Conservation (phyloP, 2,329 filamentous ascomycete genomes). For the Purpureocillium takamizusanense region DNA sequence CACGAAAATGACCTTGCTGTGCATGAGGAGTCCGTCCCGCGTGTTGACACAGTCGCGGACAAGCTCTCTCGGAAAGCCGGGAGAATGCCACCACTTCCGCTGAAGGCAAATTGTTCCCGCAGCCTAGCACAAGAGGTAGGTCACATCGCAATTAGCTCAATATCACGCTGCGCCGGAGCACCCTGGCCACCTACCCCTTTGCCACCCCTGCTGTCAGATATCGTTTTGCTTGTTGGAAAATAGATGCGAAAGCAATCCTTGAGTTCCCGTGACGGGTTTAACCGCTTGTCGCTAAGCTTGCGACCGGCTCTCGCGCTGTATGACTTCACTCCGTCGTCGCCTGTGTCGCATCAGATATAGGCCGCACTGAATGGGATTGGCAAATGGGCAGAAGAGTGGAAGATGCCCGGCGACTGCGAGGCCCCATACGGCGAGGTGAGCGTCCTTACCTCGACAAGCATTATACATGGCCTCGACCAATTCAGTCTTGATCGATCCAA, state of each 20-base stretch:
- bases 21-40: conserved; percentile 67
- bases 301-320: conserved; percentile 28
- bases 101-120: conserved; percentile 81
- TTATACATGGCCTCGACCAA: conserved; percentile 52
- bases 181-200: conserved; percentile 27
- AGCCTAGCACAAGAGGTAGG: conserved; percentile 30
- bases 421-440: no score
- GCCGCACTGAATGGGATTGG: no score
- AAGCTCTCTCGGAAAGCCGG: conserved; percentile 61
- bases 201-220: conserved; percentile 56
- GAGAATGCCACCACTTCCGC: conserved; percentile 59
- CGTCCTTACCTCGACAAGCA: conserved; percentile 40
- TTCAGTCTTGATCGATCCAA: conserved; percentile 64
- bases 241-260: conserved; percentile 60
- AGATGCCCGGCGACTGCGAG: no score
- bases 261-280: conserved; percentile 13
- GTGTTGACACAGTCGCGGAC: conserved; percentile 69
- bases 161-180: not conserved
- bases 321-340: conserved; percentile 33
- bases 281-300: conserved; percentile 13
- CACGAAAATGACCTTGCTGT: conserved; percentile 68
- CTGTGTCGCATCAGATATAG: conserved; percentile 10
- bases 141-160: conserved; percentile 10
- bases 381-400: no score
- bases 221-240: conserved; percentile 69